phyloP scores from a whole-genome alignment of 2,329 filamentous ascomycete species.

The Iodosphaeria phyllophila region DNA sequence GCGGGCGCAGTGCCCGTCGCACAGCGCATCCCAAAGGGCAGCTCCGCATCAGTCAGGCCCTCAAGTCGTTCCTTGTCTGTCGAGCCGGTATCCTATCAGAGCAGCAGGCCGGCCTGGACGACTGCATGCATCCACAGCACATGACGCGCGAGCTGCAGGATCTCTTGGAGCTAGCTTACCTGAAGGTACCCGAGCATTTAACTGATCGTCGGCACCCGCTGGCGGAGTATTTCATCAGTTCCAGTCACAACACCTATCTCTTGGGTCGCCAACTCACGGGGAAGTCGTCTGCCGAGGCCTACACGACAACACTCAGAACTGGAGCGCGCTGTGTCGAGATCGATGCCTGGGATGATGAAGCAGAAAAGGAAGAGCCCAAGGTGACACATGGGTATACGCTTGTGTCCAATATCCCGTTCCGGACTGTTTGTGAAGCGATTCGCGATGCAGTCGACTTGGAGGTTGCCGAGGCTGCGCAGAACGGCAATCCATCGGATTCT shows the following conservation, averaged over 20 bases:
- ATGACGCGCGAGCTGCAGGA: conserved; percentile 25
- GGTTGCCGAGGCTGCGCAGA: conserved; percentile 20
- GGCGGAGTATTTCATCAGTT: conserved; percentile 54
- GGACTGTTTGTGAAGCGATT: conserved; percentile 45
- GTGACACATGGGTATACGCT: conserved; percentile 54
- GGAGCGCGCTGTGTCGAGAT: conserved; percentile 57
- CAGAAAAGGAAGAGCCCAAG: conserved; percentile 43
- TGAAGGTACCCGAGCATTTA: conserved; percentile 32
- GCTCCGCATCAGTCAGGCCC: conserved; percentile 37
- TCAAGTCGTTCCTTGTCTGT: conserved; percentile 35
- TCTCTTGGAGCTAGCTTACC: conserved; percentile 36
- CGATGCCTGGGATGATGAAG: conserved; percentile 50
- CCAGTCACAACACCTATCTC: conserved; percentile 57
- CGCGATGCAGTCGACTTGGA: conserved; percentile 42
- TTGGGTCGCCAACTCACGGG: conserved; percentile 52
- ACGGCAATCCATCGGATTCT: too few relatives aligned
- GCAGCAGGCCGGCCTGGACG: conserved; percentile 25
- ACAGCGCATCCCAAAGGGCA: conserved; percentile 28
- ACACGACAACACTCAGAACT: conserved; percentile 39
- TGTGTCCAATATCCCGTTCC: conserved; percentile 46
- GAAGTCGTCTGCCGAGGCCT: conserved; percentile 39
- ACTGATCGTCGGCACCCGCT: conserved; percentile 40
- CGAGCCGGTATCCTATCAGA: conserved; percentile 29
- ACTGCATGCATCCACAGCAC: conserved; percentile 16
- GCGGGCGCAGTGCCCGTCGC: conserved; percentile 32